Base-by-base conservation (phyloP, 768 basidiomycete species). In the Agaricus subrufescens region DNA sequence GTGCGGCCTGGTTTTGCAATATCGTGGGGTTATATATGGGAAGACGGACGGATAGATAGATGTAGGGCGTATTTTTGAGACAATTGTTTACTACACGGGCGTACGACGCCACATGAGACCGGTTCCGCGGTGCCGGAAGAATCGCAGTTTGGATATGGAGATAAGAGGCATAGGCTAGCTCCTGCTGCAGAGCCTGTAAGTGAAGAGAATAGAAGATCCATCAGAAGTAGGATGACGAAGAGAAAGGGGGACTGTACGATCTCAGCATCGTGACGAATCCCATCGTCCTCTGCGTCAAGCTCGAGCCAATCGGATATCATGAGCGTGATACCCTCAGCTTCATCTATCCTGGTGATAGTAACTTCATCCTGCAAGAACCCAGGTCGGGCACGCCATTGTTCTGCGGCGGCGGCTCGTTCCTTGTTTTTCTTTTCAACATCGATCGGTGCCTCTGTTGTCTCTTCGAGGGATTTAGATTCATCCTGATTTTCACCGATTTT, bases 291-390 rank as follows among this genome's bases (percentile, higher is more conserved):
- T 7, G 92, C 87, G 71, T 99, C 97, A 39, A 99, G 77, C 68
- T 97, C 93, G 3, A 99, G 78, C 97, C 97, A 99, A 54, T 95
- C 91, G 2, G 94, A 94, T 7, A 90, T 78, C 68, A 97, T 81
- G 4, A 78, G 87, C 12, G 91, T 83, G 38, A 89, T 73, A 27
- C 78, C 78, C 57, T 88, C 85, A 9, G 85, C 82, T 63, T 93
- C 89, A 68, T 91, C 91, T n/a, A 96, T 77, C 60, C 89, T 76
- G 14, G 91, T 91, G 54, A 97, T 82, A 52, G 90, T 96, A 54
- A 98, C 87, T 72, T 99, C 97, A 56, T 89, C 89, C 39, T 78
- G 72, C 64, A 80, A 67, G 69, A 98, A 95, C 39, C 77, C 84
- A 29, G 93, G 94, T 23, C 83, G 82, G 52, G 83, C 78, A 65